Conservation (phyloP, 495 filamentous ascomycete species). For the Aspergillus indologenus region DNA sequence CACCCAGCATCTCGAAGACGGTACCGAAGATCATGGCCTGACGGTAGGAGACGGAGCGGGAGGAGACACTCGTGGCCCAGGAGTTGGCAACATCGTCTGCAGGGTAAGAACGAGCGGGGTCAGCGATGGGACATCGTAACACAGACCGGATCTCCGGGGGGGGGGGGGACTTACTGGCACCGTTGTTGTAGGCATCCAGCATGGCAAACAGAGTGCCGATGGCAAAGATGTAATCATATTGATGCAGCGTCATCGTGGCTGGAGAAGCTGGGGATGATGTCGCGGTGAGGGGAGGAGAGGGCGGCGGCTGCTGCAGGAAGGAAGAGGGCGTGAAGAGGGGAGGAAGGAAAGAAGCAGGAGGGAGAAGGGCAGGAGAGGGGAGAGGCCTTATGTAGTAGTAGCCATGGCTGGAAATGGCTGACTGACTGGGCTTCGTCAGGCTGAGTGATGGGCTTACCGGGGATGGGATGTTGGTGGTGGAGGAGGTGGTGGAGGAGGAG, state of each 20-base stretch:
- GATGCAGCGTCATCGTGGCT: constrained; percentile 50
- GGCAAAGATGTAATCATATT: constrained; percentile 70
- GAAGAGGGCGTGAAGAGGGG: too few species aligned
- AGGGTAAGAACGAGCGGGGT: not conserved
- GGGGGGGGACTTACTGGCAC: constrained; percentile 56
- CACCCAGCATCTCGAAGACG: constrained; percentile 61
- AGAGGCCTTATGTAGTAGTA: not conserved
- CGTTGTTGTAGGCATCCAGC: constrained; percentile 71
- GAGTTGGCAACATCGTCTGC: constrained; percentile 75
- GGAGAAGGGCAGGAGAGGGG: not conserved
- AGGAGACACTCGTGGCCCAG: constrained; percentile 68
- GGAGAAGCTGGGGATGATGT: not conserved
- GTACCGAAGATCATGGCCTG: constrained; percentile 67
- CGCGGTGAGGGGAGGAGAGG: not conserved
- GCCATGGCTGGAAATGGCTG: not conserved
- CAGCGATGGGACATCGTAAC: not conserved
- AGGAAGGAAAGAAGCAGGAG: too few species aligned
- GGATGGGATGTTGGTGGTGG: too few species aligned
- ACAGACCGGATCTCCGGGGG: not conserved
- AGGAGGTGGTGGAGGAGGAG: not conserved
- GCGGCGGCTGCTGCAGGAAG: not conserved
- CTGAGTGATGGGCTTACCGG: not conserved
- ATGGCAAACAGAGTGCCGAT: constrained; percentile 75
- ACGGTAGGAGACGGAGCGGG: constrained; percentile 60
- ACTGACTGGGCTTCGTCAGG: not conserved